Evolutionary conservation across 2,329 filamentous ascomycete genomes (phyloP), one percentile per base, ranked within the genome.

Genomic region (Ampelomyces quisqualis): DNA sequence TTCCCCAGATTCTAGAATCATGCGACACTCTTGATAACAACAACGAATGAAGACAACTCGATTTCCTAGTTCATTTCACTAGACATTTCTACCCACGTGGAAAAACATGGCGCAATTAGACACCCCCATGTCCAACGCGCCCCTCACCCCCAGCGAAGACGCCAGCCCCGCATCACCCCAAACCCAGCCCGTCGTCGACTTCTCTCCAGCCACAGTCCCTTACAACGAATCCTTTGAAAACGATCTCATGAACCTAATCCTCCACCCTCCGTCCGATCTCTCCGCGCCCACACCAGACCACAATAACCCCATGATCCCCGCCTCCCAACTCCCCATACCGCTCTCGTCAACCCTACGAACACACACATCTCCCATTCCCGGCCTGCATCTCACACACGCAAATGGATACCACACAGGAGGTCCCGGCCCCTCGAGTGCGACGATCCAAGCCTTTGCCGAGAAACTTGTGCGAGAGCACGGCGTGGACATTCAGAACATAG

Each of bases 331-430:
- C 4, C 73, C 73, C 11, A 58, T 76, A 5, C 63, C 70, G 7
- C 57, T 75, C 8, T 49, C 62, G 31, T 73, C 74, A 15, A 51
- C 66, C 1, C 66, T 72, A 2, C 70, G 73, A 20, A 70, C 65
- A 9, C 69, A 70, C 56, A 51, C 67, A 24, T 70, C 65, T 18
- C 62, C 67, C 6, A 58, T 76, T n/a, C 67, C 72, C 0, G 72
- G 71, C 20, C 44, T 76, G 9, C 60, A 61, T 22, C 66, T 76
- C 38, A 76, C 73, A 0, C 73, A 76, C 45, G 62, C 63, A 2
- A 66, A 69, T 7, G 73, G 73, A n/a, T 73, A 71, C 30, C 59
- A 73, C 19, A 72, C 74, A 30, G 73, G 73, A n/a, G 73, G 73
- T 1, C 71, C 71, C 1, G 70, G 70, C 1, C 65, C 72, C 1